phyloP scores from a whole-genome alignment of 108 stramenopile species.

The Seminavis robusta region DNA sequence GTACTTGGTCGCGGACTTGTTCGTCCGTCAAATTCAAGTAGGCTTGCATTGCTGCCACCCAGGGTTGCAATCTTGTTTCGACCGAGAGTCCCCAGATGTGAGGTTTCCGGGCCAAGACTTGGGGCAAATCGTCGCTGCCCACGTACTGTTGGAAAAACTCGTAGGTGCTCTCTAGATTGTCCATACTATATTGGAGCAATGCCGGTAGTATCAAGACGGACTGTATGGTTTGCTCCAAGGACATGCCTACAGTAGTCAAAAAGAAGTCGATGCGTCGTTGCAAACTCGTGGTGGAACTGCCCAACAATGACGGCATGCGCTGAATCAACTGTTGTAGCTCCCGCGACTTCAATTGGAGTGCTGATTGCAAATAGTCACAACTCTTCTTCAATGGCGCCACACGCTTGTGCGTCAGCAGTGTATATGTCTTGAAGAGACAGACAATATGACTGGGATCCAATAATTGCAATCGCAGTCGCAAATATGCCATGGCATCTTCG shows the following conservation, averaged over 20 bases:
- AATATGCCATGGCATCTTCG: background rate
- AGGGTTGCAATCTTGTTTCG: background rate
- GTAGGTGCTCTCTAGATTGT: constrained; percentile 11
- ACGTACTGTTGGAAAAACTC: no score
- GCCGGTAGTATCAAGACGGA: background rate
- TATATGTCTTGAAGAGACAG: constrained; percentile 12
- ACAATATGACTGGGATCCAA: constrained; percentile 4
- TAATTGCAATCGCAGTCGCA: constrained; percentile 8
- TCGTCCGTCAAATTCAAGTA: background rate
- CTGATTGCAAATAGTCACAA: background rate
- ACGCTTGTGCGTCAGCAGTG: background rate
- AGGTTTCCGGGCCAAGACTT: no score
- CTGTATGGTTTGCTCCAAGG: background rate
- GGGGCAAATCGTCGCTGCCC: no score
- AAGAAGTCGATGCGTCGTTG: constrained; percentile 7
- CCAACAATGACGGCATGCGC: constrained; percentile 12
- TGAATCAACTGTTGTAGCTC: constrained; percentile 1
- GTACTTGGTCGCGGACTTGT: background rate
- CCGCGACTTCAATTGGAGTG: background rate
- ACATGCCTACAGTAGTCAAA: constrained; percentile 1
- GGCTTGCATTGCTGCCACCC: background rate
- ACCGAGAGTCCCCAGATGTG: constrained; percentile 8
- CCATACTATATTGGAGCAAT: constrained; percentile 13
- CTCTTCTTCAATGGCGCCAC: background rate
- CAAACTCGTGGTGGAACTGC: background rate